Evolutionary conservation across 2,329 filamentous ascomycete species (phyloP).

Genomic region (Rugonectria rugulosa): DNA sequence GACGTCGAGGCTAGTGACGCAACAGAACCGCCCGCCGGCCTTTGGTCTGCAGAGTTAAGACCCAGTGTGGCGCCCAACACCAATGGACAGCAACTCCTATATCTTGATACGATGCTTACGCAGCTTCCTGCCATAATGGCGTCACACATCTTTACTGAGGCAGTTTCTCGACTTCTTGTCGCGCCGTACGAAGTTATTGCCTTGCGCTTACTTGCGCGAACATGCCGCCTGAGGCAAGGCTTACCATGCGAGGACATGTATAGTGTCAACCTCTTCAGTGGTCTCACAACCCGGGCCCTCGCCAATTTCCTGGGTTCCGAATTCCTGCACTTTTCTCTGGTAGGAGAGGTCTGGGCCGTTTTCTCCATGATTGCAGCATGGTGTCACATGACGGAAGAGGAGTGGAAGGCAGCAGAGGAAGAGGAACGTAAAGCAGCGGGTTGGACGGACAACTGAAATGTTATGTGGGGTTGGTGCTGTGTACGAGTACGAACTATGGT

Average conservation of each 20-base stretch:
- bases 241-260: slow-evolving; percentile 51
- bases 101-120: slow-evolving; percentile 59
- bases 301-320: slow-evolving; percentile 57
- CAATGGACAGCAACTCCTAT: slow-evolving; percentile 44
- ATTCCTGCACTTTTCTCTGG: slow-evolving; percentile 53
- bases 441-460: slow-evolving; percentile 3
- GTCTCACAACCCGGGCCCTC: slow-evolving; percentile 48
- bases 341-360: slow-evolving; percentile 55
- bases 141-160: slow-evolving; percentile 55
- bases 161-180: slow-evolving; percentile 51
- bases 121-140: slow-evolving; percentile 58
- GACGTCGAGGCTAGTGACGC: slow-evolving; percentile 66
- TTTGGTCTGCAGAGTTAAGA: slow-evolving; percentile 67
- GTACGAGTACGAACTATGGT: neutral
- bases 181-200: slow-evolving; percentile 57
- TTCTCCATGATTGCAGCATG: slow-evolving; percentile 49
- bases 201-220: slow-evolving; percentile 54
- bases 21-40: slow-evolving; percentile 57
- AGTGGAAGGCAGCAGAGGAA: slow-evolving; percentile 49
- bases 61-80: slow-evolving; percentile 53
- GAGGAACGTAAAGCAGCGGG: slow-evolving; percentile 26
- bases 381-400: slow-evolving; percentile 52
- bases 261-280: slow-evolving; percentile 44
- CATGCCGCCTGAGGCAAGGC: slow-evolving; percentile 49
- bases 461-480: neutral